Base-by-base conservation (phyloP, 768 basidiomycete species). In the Termitomyces sp. region DNA sequence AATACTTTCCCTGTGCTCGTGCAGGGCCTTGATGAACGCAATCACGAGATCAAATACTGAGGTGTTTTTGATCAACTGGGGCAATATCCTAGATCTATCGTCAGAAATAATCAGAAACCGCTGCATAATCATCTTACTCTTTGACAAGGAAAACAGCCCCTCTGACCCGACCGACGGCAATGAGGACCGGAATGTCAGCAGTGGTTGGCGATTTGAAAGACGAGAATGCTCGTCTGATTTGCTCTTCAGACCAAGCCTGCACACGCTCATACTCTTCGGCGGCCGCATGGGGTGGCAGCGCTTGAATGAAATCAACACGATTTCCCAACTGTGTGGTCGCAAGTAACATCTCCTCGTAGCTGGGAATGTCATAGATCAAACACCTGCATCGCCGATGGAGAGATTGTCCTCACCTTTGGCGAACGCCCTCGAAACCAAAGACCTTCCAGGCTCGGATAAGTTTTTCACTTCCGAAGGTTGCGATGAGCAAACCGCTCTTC, bases 381-480 rank as follows among this genome's bases (percentile, higher is more conserved):
- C 16, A 20, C 4, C 7, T 33, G 9, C 49, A 49, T 11, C 13
- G 13, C 24, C 24, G 13, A 36, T 24, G n/a, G 32, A 45, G 24
- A 12, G 11, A 42, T 12, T n/a, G 12, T 16, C 62, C 69, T 54
- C 16, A 73, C 72, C 62, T 67, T 33, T 46, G 24, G 44, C 58
- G 65, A 40, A 73, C 63, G 28, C 28, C 51, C 9, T 69, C 68
- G 46, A 73, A 73, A 18, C 66, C 63, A 39, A 73, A 74, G 2
- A 58, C 45, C 22, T 67, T 64, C 65, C 68, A 69, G 18, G 67
- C 68, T 20, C 63, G 55, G 36, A 66, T 39, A 20, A 71, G 54
- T 11, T 60, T 36, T 8, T 70, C 62, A 13, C 56, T 36, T 20
- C 61, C 28, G 28, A 63, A 60, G 24, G 58, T 61, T n/a, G 35